These are phyloP conservation scores for Venturia asperata DNA, from an alignment of 2,329 filamentous ascomycete species.

Conservation along the genomic window DNA sequence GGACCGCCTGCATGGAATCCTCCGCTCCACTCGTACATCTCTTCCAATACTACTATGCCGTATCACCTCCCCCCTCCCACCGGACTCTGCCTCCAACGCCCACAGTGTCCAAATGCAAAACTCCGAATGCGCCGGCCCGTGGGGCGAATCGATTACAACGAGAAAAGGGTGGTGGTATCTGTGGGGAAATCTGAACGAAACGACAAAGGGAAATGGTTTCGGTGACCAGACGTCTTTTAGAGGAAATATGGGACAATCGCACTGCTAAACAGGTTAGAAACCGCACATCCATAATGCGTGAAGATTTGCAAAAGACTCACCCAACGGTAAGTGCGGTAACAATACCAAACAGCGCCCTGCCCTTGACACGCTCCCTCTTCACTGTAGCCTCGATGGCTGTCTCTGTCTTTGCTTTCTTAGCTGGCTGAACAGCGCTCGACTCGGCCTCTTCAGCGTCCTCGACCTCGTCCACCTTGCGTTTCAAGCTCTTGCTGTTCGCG, in stretches of 20 bases:
- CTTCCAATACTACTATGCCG: not conserved
- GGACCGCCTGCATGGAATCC: not conserved
- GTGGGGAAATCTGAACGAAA: not conserved
- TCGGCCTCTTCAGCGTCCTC: conserved; percentile 39
- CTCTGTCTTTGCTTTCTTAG: conserved; percentile 66
- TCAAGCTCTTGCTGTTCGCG: conserved; percentile 24
- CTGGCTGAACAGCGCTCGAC: conserved; percentile 36
- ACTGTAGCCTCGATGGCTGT: conserved; percentile 60
- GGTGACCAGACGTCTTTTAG: not conserved
- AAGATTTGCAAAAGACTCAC: conserved; percentile 40
- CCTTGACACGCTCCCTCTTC: conserved; percentile 78
- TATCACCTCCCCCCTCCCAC: conserved; percentile 2
- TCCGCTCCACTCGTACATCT: conserved; percentile 10
- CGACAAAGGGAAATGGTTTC: not conserved
- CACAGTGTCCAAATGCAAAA: conserved; percentile 3
- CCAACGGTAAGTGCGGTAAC: conserved; percentile 81
- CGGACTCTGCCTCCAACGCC: not conserved
- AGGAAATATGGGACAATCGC: conserved; percentile 19
- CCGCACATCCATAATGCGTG: not conserved
- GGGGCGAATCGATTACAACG: conserved; percentile 3
- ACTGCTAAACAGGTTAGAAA: conserved; percentile 13
- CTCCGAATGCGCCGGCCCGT: conserved; percentile 5
- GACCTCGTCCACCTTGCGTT: conserved; percentile 51
- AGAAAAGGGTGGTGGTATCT: conserved; percentile 12
- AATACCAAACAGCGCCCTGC: conserved; percentile 76